Base-by-base conservation (phyloP, 2,329 filamentous ascomycete species). In the Colletotrichum sp. region DNA sequence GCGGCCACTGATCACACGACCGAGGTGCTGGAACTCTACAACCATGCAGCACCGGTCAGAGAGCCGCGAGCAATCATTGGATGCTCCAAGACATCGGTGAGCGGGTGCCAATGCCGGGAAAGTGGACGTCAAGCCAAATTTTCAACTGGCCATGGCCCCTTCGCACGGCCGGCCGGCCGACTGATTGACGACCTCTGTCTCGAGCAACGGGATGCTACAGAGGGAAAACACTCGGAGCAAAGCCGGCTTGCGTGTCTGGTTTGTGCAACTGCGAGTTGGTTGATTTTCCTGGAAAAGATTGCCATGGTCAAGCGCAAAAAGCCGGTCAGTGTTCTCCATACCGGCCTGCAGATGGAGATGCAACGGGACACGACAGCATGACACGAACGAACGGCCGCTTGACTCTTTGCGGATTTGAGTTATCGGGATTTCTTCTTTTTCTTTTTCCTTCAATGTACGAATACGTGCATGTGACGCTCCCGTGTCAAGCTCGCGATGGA, bases 21-120 rank as follows among this genome's bases (percentile, higher is more conserved):
- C 75, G 36, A 55, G 32, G 59, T 65, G 75, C 19, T 75, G 66
- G 71, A 75, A 70, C 61, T 66, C 71, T 75, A 36, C 66, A 69
- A 13, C 29, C 39, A 66, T 65, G 34, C 64, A 63, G 30, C n/a
- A 72, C 69, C 72, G 73, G 73, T 76, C 63, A 76, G 59, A 39
- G 27, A 68, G 19, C 29, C n/a, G 57, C 39, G 36, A 8, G 12
- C 22, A 22, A 49, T 73, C 44, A 68, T 64, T 64, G 44, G 59
- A 16, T 49, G 34, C 5, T 25, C 13, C 64, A 25, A 73, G 73
- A 76, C 73, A 69, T 64, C 69, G 73, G 70, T 76, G 70, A 55
- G 70, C 64, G 64, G 15, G n/a, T 69, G 63, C n/a, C 70, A 59
- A 72, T 63, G 44, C 70, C 44, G 32, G 30, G 34, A 69, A 66